A percentile compares a stretch with the other conserved stretches of the same genome.
These are phyloP conservation scores for Globisporangium megalacanthum DNA, from an alignment of 352 stramenopile species.

Conservation along the genomic window DNA sequence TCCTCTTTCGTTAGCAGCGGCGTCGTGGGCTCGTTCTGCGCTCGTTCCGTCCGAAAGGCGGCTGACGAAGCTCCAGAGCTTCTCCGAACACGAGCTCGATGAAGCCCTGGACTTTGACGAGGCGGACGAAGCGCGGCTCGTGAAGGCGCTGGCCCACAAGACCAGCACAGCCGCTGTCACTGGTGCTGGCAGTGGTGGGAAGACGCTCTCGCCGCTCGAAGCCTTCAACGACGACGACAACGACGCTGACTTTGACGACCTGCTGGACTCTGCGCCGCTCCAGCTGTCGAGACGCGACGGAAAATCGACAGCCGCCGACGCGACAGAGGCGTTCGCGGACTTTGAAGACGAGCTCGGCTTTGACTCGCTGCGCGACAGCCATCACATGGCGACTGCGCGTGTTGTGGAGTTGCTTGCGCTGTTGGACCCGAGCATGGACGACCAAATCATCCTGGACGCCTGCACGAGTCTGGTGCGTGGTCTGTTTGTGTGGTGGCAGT, in stretches of 20 bases:
- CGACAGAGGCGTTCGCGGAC: conserved; percentile 38
- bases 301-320: conserved; percentile 6
- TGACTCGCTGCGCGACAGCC: conserved; percentile 63
- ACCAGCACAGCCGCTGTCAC: conserved; percentile 16
- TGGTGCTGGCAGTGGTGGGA: not conserved
- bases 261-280: conserved; percentile 7
- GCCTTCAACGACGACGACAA: conserved; percentile 17
- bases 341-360: conserved; percentile 86
- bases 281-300: conserved; percentile 10
- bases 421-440: conserved; percentile 82
- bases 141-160: conserved; percentile 39
- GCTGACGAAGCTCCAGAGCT: conserved; percentile 63
- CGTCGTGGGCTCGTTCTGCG: conserved; percentile 53
- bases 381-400: conserved; percentile 69
- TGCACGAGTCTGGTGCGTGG: conserved; percentile 56
- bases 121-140: conserved; percentile 58
- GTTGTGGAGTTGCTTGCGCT: conserved; percentile 73
- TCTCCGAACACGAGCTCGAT: conserved; percentile 60
- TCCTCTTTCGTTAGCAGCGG: not conserved
- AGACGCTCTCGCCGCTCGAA: not conserved
- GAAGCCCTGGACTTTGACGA: conserved; percentile 61
- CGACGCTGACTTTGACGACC: conserved; percentile 13
- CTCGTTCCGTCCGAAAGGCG: conserved; percentile 59
- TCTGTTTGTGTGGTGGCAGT: not conserved
- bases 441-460: conserved; percentile 79